These are phyloP conservation scores for Verticillium albo-atrum DNA, from an alignment of 2,329 filamentous ascomycete genomes.

Conservation along the genomic window DNA sequence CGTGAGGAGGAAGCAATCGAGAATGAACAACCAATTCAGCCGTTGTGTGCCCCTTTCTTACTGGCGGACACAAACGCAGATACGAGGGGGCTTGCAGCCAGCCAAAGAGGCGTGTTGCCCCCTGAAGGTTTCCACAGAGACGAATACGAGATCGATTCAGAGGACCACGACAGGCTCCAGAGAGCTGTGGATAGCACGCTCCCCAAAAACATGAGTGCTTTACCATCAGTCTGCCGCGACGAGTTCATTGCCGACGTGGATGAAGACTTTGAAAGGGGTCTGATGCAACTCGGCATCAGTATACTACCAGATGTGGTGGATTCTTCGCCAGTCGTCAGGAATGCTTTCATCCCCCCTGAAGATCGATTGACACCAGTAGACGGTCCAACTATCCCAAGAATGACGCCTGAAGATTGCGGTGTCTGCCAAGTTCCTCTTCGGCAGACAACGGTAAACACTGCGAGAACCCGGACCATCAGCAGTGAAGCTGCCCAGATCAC, in stretches of 20 bases:
- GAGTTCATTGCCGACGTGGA: background rate
- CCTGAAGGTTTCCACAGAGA: background rate
- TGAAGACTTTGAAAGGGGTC: background rate
- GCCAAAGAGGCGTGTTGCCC: background rate
- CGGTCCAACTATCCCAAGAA: background rate
- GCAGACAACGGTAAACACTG: slow-evolving; percentile 2
- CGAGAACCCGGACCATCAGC: slow-evolving; percentile 2
- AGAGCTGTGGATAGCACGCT: background rate
- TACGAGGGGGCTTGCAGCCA: background rate
- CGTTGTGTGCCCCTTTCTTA: background rate
- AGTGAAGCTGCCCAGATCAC: background rate
- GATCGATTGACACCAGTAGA: background rate
- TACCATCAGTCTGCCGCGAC: background rate
- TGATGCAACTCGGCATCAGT: background rate
- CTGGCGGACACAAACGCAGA: background rate
- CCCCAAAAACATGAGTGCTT: background rate
- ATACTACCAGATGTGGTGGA: background rate
- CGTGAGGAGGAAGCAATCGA: background rate
- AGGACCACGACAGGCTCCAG: background rate
- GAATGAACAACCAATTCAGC: background rate
- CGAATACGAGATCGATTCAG: background rate
- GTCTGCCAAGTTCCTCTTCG: background rate
- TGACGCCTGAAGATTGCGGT: background rate
- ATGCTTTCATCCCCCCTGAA: background rate
- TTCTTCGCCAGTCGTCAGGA: background rate